phyloP scores from a whole-genome alignment of 1,139 yeast species.

The Taphrina sp. region DNA sequence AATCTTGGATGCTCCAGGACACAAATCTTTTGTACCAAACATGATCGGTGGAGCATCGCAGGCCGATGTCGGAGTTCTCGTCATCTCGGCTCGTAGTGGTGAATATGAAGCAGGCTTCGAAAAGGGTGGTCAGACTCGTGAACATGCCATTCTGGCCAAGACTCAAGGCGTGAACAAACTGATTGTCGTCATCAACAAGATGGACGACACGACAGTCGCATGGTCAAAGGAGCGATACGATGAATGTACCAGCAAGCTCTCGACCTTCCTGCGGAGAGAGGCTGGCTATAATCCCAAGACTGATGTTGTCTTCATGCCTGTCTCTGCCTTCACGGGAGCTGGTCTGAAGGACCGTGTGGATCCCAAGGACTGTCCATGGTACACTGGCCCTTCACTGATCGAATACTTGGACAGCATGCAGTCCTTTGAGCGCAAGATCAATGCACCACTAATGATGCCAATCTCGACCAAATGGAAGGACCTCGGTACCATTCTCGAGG shows the following conservation, averaged over 20 bases:
- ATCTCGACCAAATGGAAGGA: slow-evolving; percentile 82
- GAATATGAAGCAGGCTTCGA: slow-evolving; percentile 99
- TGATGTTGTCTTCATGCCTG: slow-evolving; percentile 91
- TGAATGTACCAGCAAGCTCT: slow-evolving; percentile 85
- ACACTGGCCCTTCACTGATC: slow-evolving; percentile 83
- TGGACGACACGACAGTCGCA: slow-evolving; percentile 95
- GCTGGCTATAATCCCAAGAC: slow-evolving; percentile 63
- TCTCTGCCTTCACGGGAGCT: slow-evolving; percentile 96
- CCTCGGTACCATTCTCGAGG: slow-evolving; percentile 94
- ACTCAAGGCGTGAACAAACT: slow-evolving; percentile 96
- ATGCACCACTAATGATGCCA: slow-evolving; percentile 97
- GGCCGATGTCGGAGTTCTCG: slow-evolving; percentile 96
- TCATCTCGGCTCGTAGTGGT: slow-evolving; percentile 97
- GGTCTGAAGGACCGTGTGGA: slow-evolving; percentile 86
- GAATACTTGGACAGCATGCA: slow-evolving; percentile 84
- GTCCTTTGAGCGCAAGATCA: slow-evolving; percentile 77
- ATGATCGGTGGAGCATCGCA: slow-evolving; percentile 99
- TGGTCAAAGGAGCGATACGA: slow-evolving; percentile 96
- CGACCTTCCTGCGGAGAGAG: slow-evolving; percentile 68
- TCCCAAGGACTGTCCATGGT: slow-evolving; percentile 80
- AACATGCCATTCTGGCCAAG: slow-evolving; percentile 95
- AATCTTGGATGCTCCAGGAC: slow-evolving; percentile 98
- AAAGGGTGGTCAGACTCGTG: slow-evolving; percentile 98
- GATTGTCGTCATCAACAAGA: slow-evolving; percentile 91
- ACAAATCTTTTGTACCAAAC: slow-evolving; percentile 95